phyloP scores from a whole-genome alignment of 2,329 filamentous ascomycete genomes.

The Pseudomassariella vexata region DNA sequence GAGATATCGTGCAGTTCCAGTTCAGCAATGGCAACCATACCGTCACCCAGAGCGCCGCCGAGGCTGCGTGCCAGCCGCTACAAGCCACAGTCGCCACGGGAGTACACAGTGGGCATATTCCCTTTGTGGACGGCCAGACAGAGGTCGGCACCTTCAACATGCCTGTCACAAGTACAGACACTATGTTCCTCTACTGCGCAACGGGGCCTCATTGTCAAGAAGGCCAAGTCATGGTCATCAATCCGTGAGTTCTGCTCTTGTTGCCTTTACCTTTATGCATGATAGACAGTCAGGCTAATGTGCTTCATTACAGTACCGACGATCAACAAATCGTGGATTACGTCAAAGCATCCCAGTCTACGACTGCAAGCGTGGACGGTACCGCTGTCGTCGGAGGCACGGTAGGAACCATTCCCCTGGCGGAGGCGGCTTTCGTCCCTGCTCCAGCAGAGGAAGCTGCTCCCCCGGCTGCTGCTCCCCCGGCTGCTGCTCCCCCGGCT shows the following conservation, averaged over 20 bases:
- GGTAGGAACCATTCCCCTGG: constrained; percentile 21
- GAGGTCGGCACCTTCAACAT: constrained; percentile 41
- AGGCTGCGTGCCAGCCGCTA: constrained; percentile 31
- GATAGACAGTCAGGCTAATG: constrained; percentile 6
- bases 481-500: constrained; percentile 7
- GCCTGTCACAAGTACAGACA: constrained; percentile 33
- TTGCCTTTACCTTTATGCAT: background rate
- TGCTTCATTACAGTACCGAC: constrained; percentile 11
- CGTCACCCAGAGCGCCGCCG: constrained; percentile 31
- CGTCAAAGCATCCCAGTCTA: constrained; percentile 15
- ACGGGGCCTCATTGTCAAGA: constrained; percentile 41
- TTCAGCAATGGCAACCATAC: constrained; percentile 38
- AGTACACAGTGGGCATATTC: constrained; percentile 35
- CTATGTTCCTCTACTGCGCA: constrained; percentile 47
- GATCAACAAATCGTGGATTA: constrained; percentile 24
- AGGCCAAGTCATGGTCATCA: constrained; percentile 46
- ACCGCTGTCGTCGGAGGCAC: constrained; percentile 20
- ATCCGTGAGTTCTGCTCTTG: constrained; percentile 29
- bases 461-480: constrained; percentile 6
- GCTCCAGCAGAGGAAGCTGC: constrained; percentile 11
- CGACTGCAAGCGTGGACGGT: constrained; percentile 19
- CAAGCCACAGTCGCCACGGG: constrained; percentile 24
- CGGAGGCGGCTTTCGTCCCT: constrained; percentile 20
- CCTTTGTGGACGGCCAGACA: constrained; percentile 27
- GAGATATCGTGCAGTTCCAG: constrained; percentile 36